A percentile compares a stretch with the other conserved stretches of the same genome.
Conservation (phyloP, 139 green algal species). For the Chlamydomonas incerta region DNA sequence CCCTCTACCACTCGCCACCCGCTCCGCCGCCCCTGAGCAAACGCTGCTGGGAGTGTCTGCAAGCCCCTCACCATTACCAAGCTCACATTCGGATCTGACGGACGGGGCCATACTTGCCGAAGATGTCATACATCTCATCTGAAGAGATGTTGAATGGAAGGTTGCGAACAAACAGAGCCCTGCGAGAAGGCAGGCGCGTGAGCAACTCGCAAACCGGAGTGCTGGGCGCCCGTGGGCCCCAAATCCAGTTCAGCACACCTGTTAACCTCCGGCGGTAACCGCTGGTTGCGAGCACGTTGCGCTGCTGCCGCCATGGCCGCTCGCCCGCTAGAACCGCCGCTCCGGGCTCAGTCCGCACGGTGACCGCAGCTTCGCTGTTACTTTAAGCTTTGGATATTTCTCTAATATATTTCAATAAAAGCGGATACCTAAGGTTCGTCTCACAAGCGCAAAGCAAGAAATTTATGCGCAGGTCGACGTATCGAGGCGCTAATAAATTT, state of each 20-base stretch:
- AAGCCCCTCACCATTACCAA: no score
- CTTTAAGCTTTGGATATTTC: no score
- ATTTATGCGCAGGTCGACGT: no score
- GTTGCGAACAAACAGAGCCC: constrained; percentile 92
- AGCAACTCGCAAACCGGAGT: neutral
- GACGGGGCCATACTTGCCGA: constrained; percentile 97
- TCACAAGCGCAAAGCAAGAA: no score
- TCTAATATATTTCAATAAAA: no score
- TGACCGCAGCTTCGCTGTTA: no score
- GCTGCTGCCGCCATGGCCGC: constrained; percentile 57
- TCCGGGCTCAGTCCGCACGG: no score
- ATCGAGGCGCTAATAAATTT: no score
- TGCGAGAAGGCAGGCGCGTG: constrained; percentile 7
- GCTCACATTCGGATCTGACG: constrained; percentile 91
- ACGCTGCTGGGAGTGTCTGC: no score
- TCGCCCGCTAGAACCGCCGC: neutral
- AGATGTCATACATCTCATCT: constrained; percentile 95
- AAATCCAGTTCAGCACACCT: neutral
- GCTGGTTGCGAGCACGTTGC: constrained; percentile 49
- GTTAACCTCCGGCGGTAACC: constrained; percentile 59
- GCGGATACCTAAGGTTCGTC: no score
- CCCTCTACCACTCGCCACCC: no score
- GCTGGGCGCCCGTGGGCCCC: neutral
- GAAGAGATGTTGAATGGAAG: constrained; percentile 97
- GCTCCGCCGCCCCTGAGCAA: no score